Evolutionary conservation across 2,329 filamentous ascomycete species (phyloP), one percentile per base, ranked within the genome.

Genomic region (Verticillium albo-atrum): DNA sequence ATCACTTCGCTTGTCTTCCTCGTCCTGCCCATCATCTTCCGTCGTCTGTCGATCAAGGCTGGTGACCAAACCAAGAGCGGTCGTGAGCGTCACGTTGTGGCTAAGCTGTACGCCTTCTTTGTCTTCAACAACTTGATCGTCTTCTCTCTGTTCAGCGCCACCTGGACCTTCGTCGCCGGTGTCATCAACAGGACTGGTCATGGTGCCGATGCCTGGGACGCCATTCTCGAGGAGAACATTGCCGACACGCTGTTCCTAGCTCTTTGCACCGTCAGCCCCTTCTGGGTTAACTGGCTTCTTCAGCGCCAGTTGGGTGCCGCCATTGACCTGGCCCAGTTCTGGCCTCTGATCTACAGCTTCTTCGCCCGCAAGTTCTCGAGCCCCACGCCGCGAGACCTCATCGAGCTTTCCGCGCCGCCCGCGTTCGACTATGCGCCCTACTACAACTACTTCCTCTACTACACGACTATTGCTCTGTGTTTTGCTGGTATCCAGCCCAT

Each of bases 371-470:
- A 89, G 58, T 95, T 97, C 68, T 84, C 91, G 27, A 89, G 86
- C 62, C 94, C 94, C 3, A 98, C 95, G 2, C 95, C 95, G 5
- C 84, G 95, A 66, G 89, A 97, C 72, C 80, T 95, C 66, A 98
- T 98, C 66, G 91, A 97, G 72, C 85, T 95, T 69, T 97, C 93
- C 1, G 95, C 95, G 3, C 95, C 95, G 1, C 93, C 91, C 2
- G 81, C 91, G 0, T 97, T 99, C 72, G 93, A 98, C 66, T 98
- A 97, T 70, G 92, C 95, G 60, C 92, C 87, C 67, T 98, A 98
- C 77, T 99, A 97, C 82, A 98, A 97, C 74, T 98, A 96, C 73
- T 97, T 97, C 74, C 80, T 98, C 30, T 99, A 91, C 76, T 99
- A 98, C 77, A 82, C 90, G 26, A 97, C 94, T 0, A 90, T 98